A percentile compares a stretch with the other conserved stretches of the same genome.
These are phyloP conservation scores for Spiraea crenata DNA, from an alignment of 331 rosid species.

Conservation along the genomic window DNA sequence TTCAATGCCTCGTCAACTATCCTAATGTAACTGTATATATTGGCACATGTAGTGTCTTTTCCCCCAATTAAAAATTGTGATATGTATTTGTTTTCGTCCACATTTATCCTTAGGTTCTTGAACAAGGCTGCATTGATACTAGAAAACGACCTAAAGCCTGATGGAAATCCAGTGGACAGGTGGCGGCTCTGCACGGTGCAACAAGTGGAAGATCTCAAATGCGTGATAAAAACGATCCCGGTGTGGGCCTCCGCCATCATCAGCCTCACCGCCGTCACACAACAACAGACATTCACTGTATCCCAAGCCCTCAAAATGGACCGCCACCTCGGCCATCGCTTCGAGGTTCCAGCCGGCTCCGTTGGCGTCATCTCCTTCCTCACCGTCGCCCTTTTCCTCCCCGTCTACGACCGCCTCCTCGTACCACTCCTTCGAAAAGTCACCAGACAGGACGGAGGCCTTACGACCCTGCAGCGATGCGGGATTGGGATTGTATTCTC, in stretches of 20 bases:
- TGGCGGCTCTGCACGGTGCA: slow-evolving; percentile 65
- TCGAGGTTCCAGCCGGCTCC: slow-evolving; percentile 76
- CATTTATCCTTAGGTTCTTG: slow-evolving; percentile 28
- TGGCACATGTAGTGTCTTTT: too few relatives aligned
- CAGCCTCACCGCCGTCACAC: slow-evolving; percentile 41
- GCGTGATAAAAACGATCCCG: slow-evolving; percentile 51
- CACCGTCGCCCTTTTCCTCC: slow-evolving; percentile 59
- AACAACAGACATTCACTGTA: slow-evolving; percentile 54
- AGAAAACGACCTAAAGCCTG: slow-evolving; percentile 56
- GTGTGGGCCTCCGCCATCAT: slow-evolving; percentile 63
- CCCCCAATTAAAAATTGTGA: too few relatives aligned
- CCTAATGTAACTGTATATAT: too few relatives aligned
- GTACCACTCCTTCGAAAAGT: slow-evolving; percentile 48
- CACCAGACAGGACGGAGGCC: slow-evolving; percentile 51
- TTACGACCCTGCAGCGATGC: slow-evolving; percentile 57
- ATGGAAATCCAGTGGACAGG: slow-evolving; percentile 37
- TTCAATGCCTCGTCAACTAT: too few relatives aligned
- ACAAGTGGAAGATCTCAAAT: slow-evolving; percentile 76
- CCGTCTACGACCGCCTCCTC: slow-evolving; percentile 57
- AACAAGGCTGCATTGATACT: slow-evolving; percentile 57
- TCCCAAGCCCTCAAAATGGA: slow-evolving; percentile 76
- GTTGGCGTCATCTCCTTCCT: slow-evolving; percentile 46
- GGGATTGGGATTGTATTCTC: slow-evolving; percentile 59
- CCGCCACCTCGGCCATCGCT: slow-evolving; percentile 56
- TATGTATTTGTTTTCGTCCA: too few relatives aligned